Conservation (phyloP, 768 basidiomycete genomes). For the Leccinum fibrillosum region DNA sequence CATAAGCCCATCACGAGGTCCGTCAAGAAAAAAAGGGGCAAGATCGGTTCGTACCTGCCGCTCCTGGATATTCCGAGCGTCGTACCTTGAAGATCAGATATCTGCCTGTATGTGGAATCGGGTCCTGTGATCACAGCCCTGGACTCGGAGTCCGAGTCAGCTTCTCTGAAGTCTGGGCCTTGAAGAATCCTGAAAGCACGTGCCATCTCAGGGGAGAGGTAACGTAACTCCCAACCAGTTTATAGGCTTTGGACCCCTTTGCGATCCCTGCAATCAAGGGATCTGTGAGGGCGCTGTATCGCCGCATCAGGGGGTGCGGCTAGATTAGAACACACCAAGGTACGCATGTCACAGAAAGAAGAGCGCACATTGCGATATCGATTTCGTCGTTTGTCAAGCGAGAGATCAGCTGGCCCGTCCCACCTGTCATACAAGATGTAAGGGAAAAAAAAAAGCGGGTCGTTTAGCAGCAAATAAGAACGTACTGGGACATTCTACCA, state of each 20-base stretch:
- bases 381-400: constrained; percentile 73
- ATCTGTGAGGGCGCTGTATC: constrained; percentile 79
- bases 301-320: neutral
- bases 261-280: constrained; percentile 89
- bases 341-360: neutral
- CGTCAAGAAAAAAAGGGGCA: neutral
- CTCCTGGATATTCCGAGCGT: constrained; percentile 85
- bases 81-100: constrained; percentile 74
- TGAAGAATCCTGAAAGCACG: constrained; percentile 8
- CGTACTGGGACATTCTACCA: constrained; percentile 88
- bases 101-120: constrained; percentile 64
- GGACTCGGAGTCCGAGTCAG: neutral
- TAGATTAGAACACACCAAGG: neutral
- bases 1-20: neutral
- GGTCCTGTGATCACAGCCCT: constrained; percentile 92
- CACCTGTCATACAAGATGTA: constrained; percentile 44
- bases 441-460: neutral
- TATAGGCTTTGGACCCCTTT: constrained; percentile 84
- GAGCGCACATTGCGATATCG: constrained; percentile 73
- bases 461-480: neutral
- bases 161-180: neutral
- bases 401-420: constrained; percentile 80
- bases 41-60: constrained; percentile 56
- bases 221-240: constrained; percentile 90
- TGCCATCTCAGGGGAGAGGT: constrained; percentile 86